Evolutionary conservation across 2,329 filamentous ascomycete genomes (phyloP).

Genomic region (Hymenoscyphus salicellus): DNA sequence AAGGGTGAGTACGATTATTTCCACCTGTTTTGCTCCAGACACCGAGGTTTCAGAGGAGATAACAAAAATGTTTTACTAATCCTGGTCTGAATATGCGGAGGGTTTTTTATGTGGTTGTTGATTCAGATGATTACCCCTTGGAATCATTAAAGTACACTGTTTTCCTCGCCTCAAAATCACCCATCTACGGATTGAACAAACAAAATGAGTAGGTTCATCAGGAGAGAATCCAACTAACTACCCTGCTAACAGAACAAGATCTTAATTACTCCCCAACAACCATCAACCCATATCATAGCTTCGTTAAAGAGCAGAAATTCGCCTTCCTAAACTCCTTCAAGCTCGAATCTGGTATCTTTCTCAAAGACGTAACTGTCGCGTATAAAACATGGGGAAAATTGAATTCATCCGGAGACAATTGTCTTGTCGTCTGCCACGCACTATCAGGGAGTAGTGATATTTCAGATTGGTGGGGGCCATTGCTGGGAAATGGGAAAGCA

Average conservation of each 20-base stretch:
- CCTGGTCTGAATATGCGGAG: too few relatives aligned
- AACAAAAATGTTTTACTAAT: too few relatives aligned
- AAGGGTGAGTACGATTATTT: too few relatives aligned
- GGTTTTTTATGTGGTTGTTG: too few relatives aligned
- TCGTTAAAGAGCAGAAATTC: constrained; percentile 59
- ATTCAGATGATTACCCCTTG: too few relatives aligned
- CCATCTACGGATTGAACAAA: too few relatives aligned
- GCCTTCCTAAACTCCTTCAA: constrained; percentile 80
- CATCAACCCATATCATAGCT: background rate
- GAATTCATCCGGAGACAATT: constrained; percentile 57
- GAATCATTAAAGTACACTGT: too few relatives aligned
- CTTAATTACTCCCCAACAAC: background rate
- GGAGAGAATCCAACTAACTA: too few relatives aligned
- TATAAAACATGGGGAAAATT: constrained; percentile 62
- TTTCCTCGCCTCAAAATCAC: too few relatives aligned
- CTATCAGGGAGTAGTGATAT: constrained; percentile 79
- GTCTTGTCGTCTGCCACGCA: constrained; percentile 71
- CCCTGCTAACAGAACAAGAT: background rate
- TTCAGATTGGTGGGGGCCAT: constrained; percentile 79
- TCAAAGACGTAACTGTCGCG: constrained; percentile 70
- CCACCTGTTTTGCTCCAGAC: too few relatives aligned
- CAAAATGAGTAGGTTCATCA: too few relatives aligned
- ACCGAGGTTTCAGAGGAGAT: too few relatives aligned
- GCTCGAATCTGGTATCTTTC: constrained; percentile 80
- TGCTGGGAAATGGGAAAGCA: constrained; percentile 52